Evolutionary conservation across 2,329 filamentous ascomycete genomes (phyloP), one percentile per base, ranked within the genome.

Genomic region (Amylocarpus encephaloides): DNA sequence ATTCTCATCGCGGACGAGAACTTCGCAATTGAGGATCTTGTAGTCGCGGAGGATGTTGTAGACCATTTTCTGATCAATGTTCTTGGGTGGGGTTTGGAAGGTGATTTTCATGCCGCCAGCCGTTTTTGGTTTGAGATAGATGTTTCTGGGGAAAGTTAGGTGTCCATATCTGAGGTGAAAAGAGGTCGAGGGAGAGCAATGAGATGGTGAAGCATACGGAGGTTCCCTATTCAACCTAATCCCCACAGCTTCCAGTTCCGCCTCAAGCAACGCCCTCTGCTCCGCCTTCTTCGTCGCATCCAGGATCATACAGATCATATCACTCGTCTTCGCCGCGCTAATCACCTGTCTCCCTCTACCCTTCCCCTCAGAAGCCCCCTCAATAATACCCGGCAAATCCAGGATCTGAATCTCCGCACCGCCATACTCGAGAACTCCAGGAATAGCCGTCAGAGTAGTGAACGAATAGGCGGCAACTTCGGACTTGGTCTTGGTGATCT

Each of bases 41-140:
- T 98, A 98, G 76, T 98, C 93, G 60, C 89, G 86, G 45, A 98
- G 77, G 65, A 98, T 96, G 73, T 95, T 96, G 76, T 85, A 95
- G 52, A 98, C 77, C 88, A 98, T 95, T 73, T 94, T 96, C 70
- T 98, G 92, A 70, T 98, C 93, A 51, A 98, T 75, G 53, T 86
- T 73, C 69, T 97, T 97, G 3, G 93, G 92, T 2, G 93, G 86
- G 4, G 82, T 72, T 64, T 90, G 85, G 71, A 98, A 98, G 13
- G 88, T 97, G 66, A 98, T 96, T 71, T 98, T 98, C 88, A 98
- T 93, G 53, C 94, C 93, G 50, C 93, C 93, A 0, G 92, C 90
- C 66, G 93, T 95, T 71, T 98, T 98, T 22, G 77, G 77, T 70
- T 98, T 98, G 51, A 98, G 80, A 67, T 97, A 97, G 69, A 98